Base-by-base conservation (phyloP, 2,329 filamentous ascomycete genomes). In the Beauveria sp. region DNA sequence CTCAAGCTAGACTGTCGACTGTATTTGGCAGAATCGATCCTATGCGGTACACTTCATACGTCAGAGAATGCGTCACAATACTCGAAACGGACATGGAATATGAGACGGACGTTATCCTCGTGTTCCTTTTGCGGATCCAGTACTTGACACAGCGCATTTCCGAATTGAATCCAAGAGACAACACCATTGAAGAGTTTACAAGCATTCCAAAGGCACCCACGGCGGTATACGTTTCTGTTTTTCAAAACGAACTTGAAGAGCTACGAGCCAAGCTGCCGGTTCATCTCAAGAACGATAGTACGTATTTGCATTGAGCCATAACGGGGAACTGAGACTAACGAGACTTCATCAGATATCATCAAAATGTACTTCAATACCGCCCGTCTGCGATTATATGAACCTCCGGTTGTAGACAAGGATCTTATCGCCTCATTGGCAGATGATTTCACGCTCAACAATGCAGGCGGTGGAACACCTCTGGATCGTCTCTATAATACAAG, bases 401-500 rank as follows among this genome's bases (percentile, higher is more conserved):
- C 80, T 1, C 78, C 79, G 0, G 66, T 75, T 1, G 70, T 79
- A 10, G 76, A 80, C 47, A 70, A 72, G 6, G 63, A 71, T 0
- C 66, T 76, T 1, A 70, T 82, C 7, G 72, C 74, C 1, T 73
- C 72, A 18, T 74, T 79, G 56, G 78, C 72, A n/a, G 72, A 78
- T 3, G 75, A 77, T 0, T 70, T 80, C 1, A 74, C 75, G 0
- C 67, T 73, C 0, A 67, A 74, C 2, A 72, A 73, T 0, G 43
- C 73, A 2, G 73, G 74, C 4, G 70, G 71, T 1, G 69, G 76
- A 0, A 77, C 78, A 0, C 74, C 77, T 0, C 71, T 84, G 2
- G 79, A 84, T 61, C 71, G 77, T 3, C 76, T 85, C 10, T 81
- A 79, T 63, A 76, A 76, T 26, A 79, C 79, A 4, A 76, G 78